phyloP scores from a whole-genome alignment of 805 yeast genomes.

The Blastobotrys peoriensis region DNA sequence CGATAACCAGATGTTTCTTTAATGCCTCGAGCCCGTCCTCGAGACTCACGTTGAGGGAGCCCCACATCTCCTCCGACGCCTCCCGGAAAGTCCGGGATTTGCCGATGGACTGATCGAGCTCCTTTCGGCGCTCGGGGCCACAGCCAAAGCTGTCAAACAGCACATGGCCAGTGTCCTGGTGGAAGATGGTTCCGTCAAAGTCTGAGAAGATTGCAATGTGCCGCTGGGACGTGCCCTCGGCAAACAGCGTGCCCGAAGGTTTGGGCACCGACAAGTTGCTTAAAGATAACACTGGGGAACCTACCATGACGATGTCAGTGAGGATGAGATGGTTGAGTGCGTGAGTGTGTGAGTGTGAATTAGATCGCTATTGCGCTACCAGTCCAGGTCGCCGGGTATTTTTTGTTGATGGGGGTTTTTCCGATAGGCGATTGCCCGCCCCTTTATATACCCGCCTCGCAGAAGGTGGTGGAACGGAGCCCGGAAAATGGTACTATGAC shows the following conservation, averaged over 20 bases:
- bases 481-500: too few relatives aligned
- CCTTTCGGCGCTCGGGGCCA: constrained; percentile 33
- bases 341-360: too few relatives aligned
- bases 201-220: constrained; percentile 24
- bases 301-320: too few relatives aligned
- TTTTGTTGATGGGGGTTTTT: too few relatives aligned
- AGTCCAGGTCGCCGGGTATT: too few relatives aligned
- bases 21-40: constrained; percentile 34
- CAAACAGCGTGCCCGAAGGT: neutral
- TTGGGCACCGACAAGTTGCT: constrained; percentile 1
- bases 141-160: constrained; percentile 39
- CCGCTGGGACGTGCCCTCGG: neutral
- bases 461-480: too few relatives aligned
- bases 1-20: constrained; percentile 32
- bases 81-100: constrained; percentile 33
- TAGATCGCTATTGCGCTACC: too few relatives aligned
- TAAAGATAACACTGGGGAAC: neutral
- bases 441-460: too few relatives aligned
- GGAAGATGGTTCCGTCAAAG: constrained; percentile 41
- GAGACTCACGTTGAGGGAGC: constrained; percentile 35
- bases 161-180: constrained; percentile 42
- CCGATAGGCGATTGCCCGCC: too few relatives aligned
- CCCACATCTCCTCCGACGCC: constrained; percentile 41
- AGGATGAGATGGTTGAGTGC: too few relatives aligned
- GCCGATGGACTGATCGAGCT: constrained; percentile 34